Conservation (phyloP, 2,329 filamentous ascomycete species). For the Calonectria naviculata region DNA sequence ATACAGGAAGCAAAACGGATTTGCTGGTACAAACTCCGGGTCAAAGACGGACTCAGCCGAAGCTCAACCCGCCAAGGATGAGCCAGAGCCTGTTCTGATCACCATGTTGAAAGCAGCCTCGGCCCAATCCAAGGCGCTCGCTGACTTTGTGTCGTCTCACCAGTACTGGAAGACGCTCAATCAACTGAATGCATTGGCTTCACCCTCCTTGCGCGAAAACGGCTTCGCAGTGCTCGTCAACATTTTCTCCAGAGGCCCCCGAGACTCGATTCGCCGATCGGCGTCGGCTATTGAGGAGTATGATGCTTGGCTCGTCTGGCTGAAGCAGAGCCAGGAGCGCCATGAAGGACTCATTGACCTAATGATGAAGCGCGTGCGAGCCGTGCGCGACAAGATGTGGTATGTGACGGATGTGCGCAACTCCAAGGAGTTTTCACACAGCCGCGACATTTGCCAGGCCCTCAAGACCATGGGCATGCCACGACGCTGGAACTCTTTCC, state of each 20-base stretch:
- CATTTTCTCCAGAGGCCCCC: slow-evolving; percentile 78
- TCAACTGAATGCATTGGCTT: slow-evolving; percentile 73
- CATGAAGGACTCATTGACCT: slow-evolving; percentile 79
- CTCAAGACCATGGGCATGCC: slow-evolving; percentile 89
- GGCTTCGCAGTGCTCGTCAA: slow-evolving; percentile 78
- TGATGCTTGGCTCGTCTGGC: slow-evolving; percentile 84
- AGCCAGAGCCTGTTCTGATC: slow-evolving; percentile 67
- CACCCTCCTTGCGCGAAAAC: slow-evolving; percentile 71
- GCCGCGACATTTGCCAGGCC: slow-evolving; percentile 85
- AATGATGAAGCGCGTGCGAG: slow-evolving; percentile 79
- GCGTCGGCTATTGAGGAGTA: slow-evolving; percentile 81
- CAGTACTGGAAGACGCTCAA: slow-evolving; percentile 87
- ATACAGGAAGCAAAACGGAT: slow-evolving; percentile 55
- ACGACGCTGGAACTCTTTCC: slow-evolving; percentile 64
- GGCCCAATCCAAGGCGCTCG: slow-evolving; percentile 79
- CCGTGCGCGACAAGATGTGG: slow-evolving; percentile 97
- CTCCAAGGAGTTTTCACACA: slow-evolving; percentile 88
- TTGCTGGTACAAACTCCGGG: slow-evolving; percentile 22
- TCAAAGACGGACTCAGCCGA: slow-evolving; percentile 16
- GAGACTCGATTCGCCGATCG: slow-evolving; percentile 76
- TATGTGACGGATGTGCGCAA: slow-evolving; percentile 94
- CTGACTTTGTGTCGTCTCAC: slow-evolving; percentile 86
- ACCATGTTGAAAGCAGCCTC: slow-evolving; percentile 83
- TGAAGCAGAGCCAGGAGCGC: slow-evolving; percentile 84
- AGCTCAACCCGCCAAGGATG: slow-evolving; percentile 36